Conservation (phyloP, 495 filamentous ascomycete genomes). For the Aspergillus campestris region DNA sequence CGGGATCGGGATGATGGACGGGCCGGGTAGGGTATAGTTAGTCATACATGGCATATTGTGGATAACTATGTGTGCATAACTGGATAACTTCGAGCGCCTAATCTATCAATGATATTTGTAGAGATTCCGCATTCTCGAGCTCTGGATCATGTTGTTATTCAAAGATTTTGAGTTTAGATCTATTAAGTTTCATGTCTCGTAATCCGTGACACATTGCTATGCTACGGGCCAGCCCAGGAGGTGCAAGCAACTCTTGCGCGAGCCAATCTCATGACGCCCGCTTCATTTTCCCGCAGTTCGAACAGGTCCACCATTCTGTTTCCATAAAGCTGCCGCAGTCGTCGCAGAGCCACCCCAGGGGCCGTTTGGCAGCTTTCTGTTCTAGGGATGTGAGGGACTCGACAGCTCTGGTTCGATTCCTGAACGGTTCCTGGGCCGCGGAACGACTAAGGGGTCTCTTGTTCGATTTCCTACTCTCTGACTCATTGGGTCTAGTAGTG, state of each 20-base stretch:
- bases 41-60: neutral
- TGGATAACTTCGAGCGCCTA: no score
- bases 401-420: constrained; percentile 27
- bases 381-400: constrained; percentile 32
- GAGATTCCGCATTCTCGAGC: neutral
- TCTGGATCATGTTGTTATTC: no score
- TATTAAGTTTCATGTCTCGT: no score
- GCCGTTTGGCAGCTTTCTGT: constrained; percentile 30
- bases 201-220: no score
- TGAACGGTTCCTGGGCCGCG: constrained; percentile 18
- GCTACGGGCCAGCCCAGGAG: no score
- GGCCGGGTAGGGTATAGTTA: neutral
- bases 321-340: constrained; percentile 60
- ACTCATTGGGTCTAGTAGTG: constrained; percentile 2
- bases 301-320: constrained; percentile 72
- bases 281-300: constrained; percentile 61
- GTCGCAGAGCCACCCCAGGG: constrained; percentile 61
- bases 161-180: no score
- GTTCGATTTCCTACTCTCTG: constrained; percentile 11
- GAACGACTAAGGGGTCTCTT: constrained; percentile 16
- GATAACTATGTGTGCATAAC: neutral
- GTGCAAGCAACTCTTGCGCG: no score
- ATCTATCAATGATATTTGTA: no score
- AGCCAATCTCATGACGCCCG: constrained; percentile 33
- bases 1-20: neutral